phyloP scores from a whole-genome alignment of 768 basidiomycete species.

The Gymnopilus dilepis region DNA sequence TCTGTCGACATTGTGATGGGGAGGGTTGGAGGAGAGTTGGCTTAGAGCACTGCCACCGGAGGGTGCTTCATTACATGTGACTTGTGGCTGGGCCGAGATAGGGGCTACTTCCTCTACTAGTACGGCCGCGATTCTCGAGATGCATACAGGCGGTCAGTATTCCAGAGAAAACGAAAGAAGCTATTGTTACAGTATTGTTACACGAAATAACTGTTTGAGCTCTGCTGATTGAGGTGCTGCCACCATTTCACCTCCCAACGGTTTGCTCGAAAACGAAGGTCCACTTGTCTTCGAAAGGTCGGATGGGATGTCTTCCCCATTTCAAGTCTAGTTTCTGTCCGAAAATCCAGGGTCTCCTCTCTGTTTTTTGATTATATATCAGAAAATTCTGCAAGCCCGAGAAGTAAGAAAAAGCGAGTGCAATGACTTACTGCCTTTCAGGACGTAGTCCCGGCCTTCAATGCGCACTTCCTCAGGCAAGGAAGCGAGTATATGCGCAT shows the following conservation, averaged over 20 bases:
- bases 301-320: slow-evolving; percentile 33
- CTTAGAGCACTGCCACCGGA: neutral
- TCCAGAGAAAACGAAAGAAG: neutral
- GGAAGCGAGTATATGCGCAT: slow-evolving; percentile 35
- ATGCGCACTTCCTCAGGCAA: slow-evolving; percentile 35
- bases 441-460: slow-evolving; percentile 34
- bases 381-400: neutral
- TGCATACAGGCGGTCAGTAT: too few species aligned
- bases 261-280: slow-evolving; percentile 32
- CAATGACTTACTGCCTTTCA: slow-evolving; percentile 35
- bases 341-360: slow-evolving; percentile 36
- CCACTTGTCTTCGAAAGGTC: slow-evolving; percentile 39
- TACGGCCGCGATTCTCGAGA: too few species aligned
- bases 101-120: neutral
- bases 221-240: neutral
- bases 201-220: neutral
- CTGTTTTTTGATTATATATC: too few species aligned
- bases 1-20: slow-evolving; percentile 36
- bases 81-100: neutral
- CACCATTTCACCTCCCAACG: too few species aligned
- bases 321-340: slow-evolving; percentile 33
- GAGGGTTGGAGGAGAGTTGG: neutral
- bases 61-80: neutral
- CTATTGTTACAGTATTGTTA: neutral
- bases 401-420: neutral